Evolutionary conservation across 352 stramenopile genomes (phyloP).

Genomic region (Phytophthora europaea): DNA sequence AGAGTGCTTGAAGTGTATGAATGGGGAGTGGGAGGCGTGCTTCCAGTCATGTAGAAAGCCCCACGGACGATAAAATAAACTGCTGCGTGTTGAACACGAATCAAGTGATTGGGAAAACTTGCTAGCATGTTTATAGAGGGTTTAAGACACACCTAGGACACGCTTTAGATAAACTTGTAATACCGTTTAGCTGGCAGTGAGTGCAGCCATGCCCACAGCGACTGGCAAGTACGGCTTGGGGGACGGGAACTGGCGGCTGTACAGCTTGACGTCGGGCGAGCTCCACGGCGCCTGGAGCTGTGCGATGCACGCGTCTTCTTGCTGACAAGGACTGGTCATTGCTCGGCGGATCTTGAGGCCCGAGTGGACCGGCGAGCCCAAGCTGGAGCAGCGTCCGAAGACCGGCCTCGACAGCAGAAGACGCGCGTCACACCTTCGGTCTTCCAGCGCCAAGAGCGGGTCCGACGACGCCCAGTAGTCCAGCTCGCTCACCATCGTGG

Average conservation of each 20-base stretch:
- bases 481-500: conserved; percentile 49
- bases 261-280: conserved; percentile 23
- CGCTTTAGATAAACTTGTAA: conserved; percentile 18
- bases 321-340: conserved; percentile 19
- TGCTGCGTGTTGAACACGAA: conserved; percentile 19
- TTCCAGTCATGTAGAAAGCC: conserved; percentile 41
- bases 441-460: conserved; percentile 26
- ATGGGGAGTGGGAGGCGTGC: conserved; percentile 29
- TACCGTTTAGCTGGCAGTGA: conserved; percentile 28
- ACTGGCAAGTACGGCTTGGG: conserved; percentile 20
- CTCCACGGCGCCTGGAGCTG: conserved; percentile 21
- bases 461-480: conserved; percentile 57
- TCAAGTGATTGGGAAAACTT: conserved; percentile 11
- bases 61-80: conserved; percentile 11
- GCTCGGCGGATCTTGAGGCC: conserved; percentile 35
- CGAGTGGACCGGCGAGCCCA: conserved; percentile 18
- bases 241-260: conserved; percentile 16
- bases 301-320: conserved; percentile 17
- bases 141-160: conserved; percentile 27
- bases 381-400: conserved; percentile 30
- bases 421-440: conserved; percentile 19
- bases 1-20: conserved; percentile 41
- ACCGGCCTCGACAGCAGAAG: conserved; percentile 11
- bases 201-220: conserved; percentile 20
- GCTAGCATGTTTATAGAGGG: conserved; percentile 29